phyloP scores from a whole-genome alignment of 371 early-diverging fungal species.

The Phascolomyces articulosus region DNA sequence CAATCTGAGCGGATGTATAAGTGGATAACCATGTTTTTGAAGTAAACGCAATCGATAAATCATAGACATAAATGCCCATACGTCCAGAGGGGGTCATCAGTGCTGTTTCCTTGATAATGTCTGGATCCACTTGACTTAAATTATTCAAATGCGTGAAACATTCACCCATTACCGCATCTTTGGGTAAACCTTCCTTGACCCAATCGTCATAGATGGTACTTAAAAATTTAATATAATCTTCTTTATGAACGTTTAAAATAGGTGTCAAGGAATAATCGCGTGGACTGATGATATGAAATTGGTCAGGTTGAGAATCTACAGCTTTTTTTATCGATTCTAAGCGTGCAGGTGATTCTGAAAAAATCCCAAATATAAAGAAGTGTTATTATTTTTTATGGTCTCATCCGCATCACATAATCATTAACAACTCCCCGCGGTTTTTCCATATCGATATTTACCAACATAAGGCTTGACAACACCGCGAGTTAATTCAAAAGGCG shows the following conservation, averaged over 20 bases:
- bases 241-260: slow-evolving; percentile 58
- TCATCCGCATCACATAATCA: no score
- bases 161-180: slow-evolving; percentile 64
- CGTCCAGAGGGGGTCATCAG: slow-evolving; percentile 14
- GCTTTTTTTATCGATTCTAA: slow-evolving; percentile 30
- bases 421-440: no score
- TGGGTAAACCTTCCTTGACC: slow-evolving; percentile 57
- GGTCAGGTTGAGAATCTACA: slow-evolving; percentile 25
- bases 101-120: slow-evolving; percentile 31
- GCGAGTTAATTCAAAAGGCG: slow-evolving; percentile 40
- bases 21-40: slow-evolving; percentile 68
- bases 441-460: slow-evolving; percentile 29
- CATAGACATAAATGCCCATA: slow-evolving; percentile 57
- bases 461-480: slow-evolving; percentile 35
- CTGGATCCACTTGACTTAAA: slow-evolving; percentile 29
- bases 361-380: neutral
- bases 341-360: slow-evolving; percentile 47
- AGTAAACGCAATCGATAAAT: slow-evolving; percentile 60
- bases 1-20: slow-evolving; percentile 68
- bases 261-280: slow-evolving; percentile 59
- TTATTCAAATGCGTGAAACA: slow-evolving; percentile 47
- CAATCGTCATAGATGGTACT: slow-evolving; percentile 62
- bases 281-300: slow-evolving; percentile 35
- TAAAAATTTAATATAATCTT: slow-evolving; percentile 63
- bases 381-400: no score